A percentile compares a stretch with the other conserved stretches of the same genome.
phyloP scores from a whole-genome alignment of 495 filamentous ascomycete genomes.

The Recurvomyces mirabilis region DNA sequence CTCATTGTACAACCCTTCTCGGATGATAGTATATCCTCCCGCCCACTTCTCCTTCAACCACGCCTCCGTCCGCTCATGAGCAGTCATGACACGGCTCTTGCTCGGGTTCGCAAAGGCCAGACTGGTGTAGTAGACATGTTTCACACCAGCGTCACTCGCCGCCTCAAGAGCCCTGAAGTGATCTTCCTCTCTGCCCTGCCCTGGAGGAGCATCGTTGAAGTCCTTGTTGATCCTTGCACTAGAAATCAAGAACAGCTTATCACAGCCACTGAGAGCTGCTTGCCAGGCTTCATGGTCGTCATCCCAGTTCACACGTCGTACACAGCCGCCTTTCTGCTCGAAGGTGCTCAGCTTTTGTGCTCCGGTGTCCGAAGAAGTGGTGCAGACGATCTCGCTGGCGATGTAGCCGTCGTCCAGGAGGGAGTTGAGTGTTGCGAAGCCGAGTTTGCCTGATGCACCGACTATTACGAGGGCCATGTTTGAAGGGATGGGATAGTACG shows the following conservation, averaged over 20 bases:
- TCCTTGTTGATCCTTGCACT: slow-evolving; percentile 30
- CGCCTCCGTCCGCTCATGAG: slow-evolving; percentile 52
- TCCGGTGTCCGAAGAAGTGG: slow-evolving; percentile 20
- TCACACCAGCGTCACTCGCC: slow-evolving; percentile 44
- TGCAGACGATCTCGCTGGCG: slow-evolving; percentile 30
- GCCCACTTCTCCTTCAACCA: slow-evolving; percentile 37
- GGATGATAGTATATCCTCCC: slow-evolving; percentile 39
- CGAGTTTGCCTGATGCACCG: slow-evolving; percentile 37
- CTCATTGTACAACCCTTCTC: slow-evolving; percentile 57
- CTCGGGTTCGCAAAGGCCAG: slow-evolving; percentile 45
- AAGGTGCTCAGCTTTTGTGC: slow-evolving; percentile 20
- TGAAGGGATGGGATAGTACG: no score
- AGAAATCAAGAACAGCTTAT: slow-evolving; percentile 42
- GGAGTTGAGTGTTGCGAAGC: slow-evolving; percentile 32
- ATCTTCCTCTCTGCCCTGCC: slow-evolving; percentile 32
- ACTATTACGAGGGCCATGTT: slow-evolving; percentile 32
- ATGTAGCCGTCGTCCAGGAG: slow-evolving; percentile 30
- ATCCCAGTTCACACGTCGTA: slow-evolving; percentile 38
- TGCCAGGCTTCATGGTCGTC: slow-evolving; percentile 21
- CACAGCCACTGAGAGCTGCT: slow-evolving; percentile 33
- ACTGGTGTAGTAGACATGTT: slow-evolving; percentile 56
- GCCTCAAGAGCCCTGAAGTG: slow-evolving; percentile 48
- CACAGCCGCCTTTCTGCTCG: slow-evolving; percentile 20
- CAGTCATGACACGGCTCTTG: slow-evolving; percentile 53
- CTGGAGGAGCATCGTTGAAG: slow-evolving; percentile 26